A percentile compares a stretch with the other conserved stretches of the same genome.
These are phyloP conservation scores for Mycena amicta DNA, from an alignment of 768 basidiomycete species.

Conservation along the genomic window DNA sequence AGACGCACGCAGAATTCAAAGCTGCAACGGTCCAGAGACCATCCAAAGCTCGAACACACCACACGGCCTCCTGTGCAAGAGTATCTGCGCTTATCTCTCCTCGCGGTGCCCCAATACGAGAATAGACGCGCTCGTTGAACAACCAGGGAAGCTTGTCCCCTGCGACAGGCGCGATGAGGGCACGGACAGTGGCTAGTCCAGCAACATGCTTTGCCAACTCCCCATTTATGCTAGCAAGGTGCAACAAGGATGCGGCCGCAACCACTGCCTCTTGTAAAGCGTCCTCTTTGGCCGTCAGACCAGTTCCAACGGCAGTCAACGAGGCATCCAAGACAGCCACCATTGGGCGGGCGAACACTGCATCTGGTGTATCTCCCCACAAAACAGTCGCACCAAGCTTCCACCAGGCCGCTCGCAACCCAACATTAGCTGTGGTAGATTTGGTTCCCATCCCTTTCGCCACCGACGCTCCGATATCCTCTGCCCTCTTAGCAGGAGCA, in stretches of 20 bases:
- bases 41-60: slow-evolving; percentile 20
- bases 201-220: slow-evolving; percentile 12
- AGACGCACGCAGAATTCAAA: too few species aligned
- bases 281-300: slow-evolving; percentile 19
- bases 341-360: slow-evolving; percentile 13
- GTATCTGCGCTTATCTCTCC: slow-evolving; percentile 4
- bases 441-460: slow-evolving; percentile 21
- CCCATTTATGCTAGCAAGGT: slow-evolving; percentile 12
- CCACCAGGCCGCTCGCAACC: slow-evolving; percentile 19
- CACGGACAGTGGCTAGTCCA: slow-evolving; percentile 11
- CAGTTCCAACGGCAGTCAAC: slow-evolving; percentile 15
- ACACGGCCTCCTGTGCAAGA: slow-evolving; percentile 15
- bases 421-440: slow-evolving; percentile 3
- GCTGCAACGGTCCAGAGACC: slow-evolving; percentile 18
- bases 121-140: slow-evolving; percentile 22
- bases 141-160: slow-evolving; percentile 19
- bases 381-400: slow-evolving; percentile 15
- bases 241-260: slow-evolving; percentile 18
- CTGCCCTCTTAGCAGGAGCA: slow-evolving; percentile 8
- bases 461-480: slow-evolving; percentile 14
- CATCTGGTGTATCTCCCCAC: slow-evolving; percentile 6
- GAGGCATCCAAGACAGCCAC: slow-evolving; percentile 13
- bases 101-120: slow-evolving; percentile 12
- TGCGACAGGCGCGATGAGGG: slow-evolving; percentile 11
- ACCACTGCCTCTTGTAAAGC: slow-evolving; percentile 19